These are phyloP conservation scores for Salix udensis DNA, from an alignment of 345 rosid genomes.

Conservation along the genomic window DNA sequence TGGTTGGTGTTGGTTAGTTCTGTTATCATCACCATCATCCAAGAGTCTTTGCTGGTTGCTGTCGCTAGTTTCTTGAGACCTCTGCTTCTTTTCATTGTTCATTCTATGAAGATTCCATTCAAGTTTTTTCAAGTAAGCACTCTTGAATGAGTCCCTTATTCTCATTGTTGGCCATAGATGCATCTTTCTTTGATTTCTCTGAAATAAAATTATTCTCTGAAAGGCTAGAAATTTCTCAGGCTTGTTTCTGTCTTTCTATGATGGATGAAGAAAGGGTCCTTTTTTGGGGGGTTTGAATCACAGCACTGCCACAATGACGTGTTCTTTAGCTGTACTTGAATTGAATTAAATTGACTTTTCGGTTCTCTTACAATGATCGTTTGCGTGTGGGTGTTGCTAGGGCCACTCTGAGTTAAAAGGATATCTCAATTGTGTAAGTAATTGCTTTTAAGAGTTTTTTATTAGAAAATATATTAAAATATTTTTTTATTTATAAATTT, in stretches of 20 bases:
- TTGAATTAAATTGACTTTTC: too few relatives aligned
- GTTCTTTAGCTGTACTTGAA: not conserved
- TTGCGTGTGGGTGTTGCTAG: too few relatives aligned
- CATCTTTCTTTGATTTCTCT: conserved; percentile 29
- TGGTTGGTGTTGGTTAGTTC: not conserved
- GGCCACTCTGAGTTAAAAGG: too few relatives aligned
- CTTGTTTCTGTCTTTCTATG: not conserved
- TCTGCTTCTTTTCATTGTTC: conserved; percentile 42
- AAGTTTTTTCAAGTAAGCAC: conserved; percentile 34
- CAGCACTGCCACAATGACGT: not conserved
- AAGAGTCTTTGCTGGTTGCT: conserved; percentile 35
- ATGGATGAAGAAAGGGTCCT: not conserved
- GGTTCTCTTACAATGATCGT: too few relatives aligned
- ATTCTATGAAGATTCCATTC: conserved; percentile 59
- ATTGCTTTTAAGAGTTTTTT: too few relatives aligned
- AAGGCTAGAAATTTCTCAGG: not conserved
- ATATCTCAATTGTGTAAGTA: too few relatives aligned
- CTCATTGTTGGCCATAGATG: conserved; percentile 65
- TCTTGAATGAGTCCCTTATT: conserved; percentile 64
- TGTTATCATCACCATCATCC: conserved; percentile 6
- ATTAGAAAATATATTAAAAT: too few relatives aligned
- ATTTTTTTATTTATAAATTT: too few relatives aligned
- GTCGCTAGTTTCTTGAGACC: conserved; percentile 3
- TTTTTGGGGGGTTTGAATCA: too few relatives aligned
- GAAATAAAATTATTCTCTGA: too few relatives aligned